These are phyloP conservation scores for Pseudocercospora musae DNA, from an alignment of 2,329 filamentous ascomycete genomes.

Conservation along the genomic window DNA sequence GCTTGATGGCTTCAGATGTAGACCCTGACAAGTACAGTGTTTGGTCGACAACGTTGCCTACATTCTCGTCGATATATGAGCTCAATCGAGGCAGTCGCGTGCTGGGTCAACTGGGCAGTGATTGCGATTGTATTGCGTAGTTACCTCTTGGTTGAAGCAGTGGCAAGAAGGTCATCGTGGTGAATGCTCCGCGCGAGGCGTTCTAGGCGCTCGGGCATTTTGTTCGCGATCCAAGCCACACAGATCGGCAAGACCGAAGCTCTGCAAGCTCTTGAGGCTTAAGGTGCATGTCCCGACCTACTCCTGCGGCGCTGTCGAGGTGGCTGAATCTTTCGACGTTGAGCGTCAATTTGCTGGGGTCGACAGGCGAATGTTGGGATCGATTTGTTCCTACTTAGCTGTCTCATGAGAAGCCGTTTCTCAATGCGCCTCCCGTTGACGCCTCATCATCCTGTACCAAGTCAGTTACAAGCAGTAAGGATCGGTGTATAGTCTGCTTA, in stretches of 20 bases:
- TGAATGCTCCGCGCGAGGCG: not conserved
- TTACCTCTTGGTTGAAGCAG: too few species aligned
- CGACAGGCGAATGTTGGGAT: not conserved
- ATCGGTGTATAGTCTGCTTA: slow-evolving; percentile 45
- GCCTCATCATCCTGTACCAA: slow-evolving; percentile 15
- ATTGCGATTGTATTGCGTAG: too few species aligned
- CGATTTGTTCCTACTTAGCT: not conserved
- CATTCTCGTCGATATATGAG: too few species aligned
- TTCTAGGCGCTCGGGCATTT: not conserved
- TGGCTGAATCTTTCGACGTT: not conserved
- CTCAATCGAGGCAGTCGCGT: too few species aligned
- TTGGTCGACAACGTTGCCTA: too few species aligned
- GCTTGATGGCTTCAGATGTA: not conserved
- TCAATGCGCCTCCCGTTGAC: slow-evolving; percentile 6
- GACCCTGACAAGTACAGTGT: too few species aligned
- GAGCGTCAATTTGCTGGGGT: not conserved
- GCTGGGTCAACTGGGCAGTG: too few species aligned
- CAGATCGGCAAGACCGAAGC: not conserved
- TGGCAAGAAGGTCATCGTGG: not conserved
- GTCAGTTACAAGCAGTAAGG: not conserved
- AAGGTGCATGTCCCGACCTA: not conserved
- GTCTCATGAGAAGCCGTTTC: slow-evolving; percentile 16
- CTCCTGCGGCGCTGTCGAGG: not conserved
- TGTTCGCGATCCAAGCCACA: too few species aligned
- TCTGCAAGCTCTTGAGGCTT: not conserved